Conservation (phyloP, 208 protist species). For the Leptomonas pyrrhocoris region DNA sequence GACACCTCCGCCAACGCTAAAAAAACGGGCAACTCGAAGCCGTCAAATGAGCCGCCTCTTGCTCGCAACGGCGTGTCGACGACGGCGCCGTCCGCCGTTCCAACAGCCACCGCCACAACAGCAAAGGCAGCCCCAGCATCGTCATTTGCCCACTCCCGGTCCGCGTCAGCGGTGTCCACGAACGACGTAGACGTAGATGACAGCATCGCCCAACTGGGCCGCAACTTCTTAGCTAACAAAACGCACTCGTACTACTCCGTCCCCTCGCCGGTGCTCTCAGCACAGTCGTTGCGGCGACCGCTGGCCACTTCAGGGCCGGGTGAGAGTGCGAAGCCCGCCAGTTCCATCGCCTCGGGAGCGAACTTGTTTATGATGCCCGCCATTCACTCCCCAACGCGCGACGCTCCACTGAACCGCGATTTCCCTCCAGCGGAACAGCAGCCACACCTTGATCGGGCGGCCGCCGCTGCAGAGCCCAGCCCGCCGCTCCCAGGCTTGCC, state of each 20-base stretch:
- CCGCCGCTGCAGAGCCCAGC: neutral
- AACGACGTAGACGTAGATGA: neutral
- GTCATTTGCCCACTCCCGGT: neutral
- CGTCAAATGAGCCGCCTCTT: neutral
- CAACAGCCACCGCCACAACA: neutral
- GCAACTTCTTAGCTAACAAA: neutral
- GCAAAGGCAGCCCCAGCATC: neutral
- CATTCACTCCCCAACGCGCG: neutral
- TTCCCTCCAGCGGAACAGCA: neutral
- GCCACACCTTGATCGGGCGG: neutral
- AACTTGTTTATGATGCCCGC: neutral
- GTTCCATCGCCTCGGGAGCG: neutral
- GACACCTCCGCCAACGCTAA: neutral
- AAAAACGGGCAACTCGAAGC: neutral
- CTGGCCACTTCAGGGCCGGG: neutral
- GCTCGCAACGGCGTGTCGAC: neutral
- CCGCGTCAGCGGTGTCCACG: neutral
- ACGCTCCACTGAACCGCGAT: neutral
- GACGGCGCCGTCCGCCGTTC: neutral
- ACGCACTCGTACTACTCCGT: neutral
- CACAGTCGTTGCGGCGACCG: neutral
- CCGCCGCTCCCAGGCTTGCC: too few relatives aligned
- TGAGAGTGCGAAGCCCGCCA: neutral
- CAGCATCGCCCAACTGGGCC: slow-evolving; percentile 3
- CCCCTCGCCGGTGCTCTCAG: neutral